Base-by-base conservation (phyloP, 2,329 filamentous ascomycete genomes). In the Trichothecium sympodiale region DNA sequence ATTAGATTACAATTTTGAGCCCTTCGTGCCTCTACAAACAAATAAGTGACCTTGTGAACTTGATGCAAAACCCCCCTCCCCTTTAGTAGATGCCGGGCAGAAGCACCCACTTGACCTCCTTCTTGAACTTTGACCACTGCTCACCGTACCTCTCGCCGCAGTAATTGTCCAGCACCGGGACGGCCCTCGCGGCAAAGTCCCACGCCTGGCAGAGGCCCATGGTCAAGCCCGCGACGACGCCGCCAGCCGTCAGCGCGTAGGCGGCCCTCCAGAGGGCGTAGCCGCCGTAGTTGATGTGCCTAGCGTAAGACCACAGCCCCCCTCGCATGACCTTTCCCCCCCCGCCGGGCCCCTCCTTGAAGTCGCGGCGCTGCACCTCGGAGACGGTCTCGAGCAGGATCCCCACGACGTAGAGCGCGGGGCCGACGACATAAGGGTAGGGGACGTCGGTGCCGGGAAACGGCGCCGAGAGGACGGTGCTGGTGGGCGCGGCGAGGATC, bases 321-420 rank as follows among this genome's bases (percentile, higher is more conserved):
- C 38, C 42, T 28, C 47, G 51, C 44, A 57, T 61, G 29, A 64
- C 47, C 45, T 53, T 57, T 37, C 59, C 61, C 35, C 51, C 44
- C 42, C 61, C 62, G 37, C 48, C 49, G 10, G 54, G 48, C 5
- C 46, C 40, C 18, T 47, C 43, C 52, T 64, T 64, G 54, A 63
- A 64, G 8, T 35, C 29, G 40, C 51, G 52, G 38, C 77, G 64
- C 53, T 80, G 76, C 18, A 67, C 47, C 55, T 81, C 76, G 1
- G 71, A 60, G 4, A 67, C 45, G 5, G 68, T 62, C 53, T 81
- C 76, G 4, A 69, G 57, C 4, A 60, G 38, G 20, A 79, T 60
- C 8, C 75, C 75, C 4, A 61, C 44, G 4, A 55, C 49, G 48
- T 72, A 80, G 31, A 74, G 43, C 0, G 52, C 49, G 2, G 59